Evolutionary conservation across 1,139 yeast species (phyloP), one percentile per base, ranked within the genome.

Genomic region (Sugiyamaella xylanicola): DNA sequence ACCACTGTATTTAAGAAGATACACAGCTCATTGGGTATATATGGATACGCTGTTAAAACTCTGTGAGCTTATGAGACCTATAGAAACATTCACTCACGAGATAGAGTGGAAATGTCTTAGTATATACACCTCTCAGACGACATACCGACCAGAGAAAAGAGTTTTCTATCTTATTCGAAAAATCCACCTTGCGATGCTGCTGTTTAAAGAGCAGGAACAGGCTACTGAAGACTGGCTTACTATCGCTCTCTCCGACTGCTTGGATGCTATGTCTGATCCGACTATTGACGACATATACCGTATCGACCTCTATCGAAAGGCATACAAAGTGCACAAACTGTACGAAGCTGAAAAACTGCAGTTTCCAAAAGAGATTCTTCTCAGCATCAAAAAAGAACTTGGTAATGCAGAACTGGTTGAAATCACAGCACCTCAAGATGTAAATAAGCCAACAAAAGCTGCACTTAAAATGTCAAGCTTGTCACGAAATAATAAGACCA

Each of bases 131-230:
- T 56, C 60, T 4, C 71, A 68, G 51, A 39, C 37, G 2, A 43
- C 53, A 4, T 62, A 61, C 21, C 63, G 65, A 15, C 56, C 51
- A 15, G 59, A 61, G 37, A 68, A 65, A 41, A 57, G 65, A 2
- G 65, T 68, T 1, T 58, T 55, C 13, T 60, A 62, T 4, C 59
- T 66, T 19, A 59, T 62, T 9, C 61, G 70, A 25, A 68, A 69
- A 53, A 61, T 68, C 11, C 62, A 65, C 37, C 55, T 70, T 2
- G 72, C 69, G 51, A 20, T 43, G 35, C 19, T 27, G 9, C 39
- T 43, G 4, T 36, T 22, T 16, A 44, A 43, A 22, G 17, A 50
- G 27, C 19, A 42, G 2, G 27, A 42, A 16, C 3, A 20, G 1
- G 8, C 44, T 15, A 4, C 45, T 8, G n/a, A 39, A 8, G 46